These are phyloP conservation scores for Nitzschia inconspicua DNA, from an alignment of 108 stramenopile species.

Conservation along the genomic window DNA sequence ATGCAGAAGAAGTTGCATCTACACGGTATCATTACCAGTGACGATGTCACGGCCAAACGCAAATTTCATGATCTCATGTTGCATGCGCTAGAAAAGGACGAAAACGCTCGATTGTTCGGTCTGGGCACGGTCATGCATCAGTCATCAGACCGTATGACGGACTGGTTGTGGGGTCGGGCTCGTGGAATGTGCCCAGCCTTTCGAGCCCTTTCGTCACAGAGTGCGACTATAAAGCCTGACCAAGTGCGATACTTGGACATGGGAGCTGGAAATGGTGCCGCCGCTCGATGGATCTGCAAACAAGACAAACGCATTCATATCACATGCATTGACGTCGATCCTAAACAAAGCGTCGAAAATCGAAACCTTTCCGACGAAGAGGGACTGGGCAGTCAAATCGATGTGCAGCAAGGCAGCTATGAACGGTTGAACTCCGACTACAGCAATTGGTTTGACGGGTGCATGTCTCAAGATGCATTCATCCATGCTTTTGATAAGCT, in stretches of 20 bases:
- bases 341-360: conserved; percentile 37
- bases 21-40: conserved; percentile 24
- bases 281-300: conserved; percentile 23
- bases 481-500: conserved; percentile 48
- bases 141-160: conserved; percentile 30
- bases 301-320: conserved; percentile 31
- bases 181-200: conserved; percentile 18
- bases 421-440: conserved; percentile 30
- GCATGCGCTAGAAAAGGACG: conserved; percentile 20
- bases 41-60: conserved; percentile 19
- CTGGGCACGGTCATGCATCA: conserved; percentile 31
- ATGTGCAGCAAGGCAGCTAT: conserved; percentile 33
- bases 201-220: conserved; percentile 12
- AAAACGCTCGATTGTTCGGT: conserved; percentile 20
- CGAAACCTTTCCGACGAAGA: conserved; percentile 23
- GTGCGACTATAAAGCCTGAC: conserved; percentile 2
- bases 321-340: conserved; percentile 41
- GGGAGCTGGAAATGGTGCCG: conserved; percentile 30
- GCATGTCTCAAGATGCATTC: conserved; percentile 60
- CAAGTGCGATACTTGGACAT: conserved; percentile 17
- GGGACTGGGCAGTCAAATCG: conserved; percentile 34
- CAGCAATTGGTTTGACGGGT: conserved; percentile 42
- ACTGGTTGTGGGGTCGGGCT: conserved; percentile 22
- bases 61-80: conserved; percentile 25
- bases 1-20: conserved; percentile 36